Evolutionary conservation across 345 rosid genomes (phyloP).

Genomic region (Eucalyptus lansdowneana): DNA sequence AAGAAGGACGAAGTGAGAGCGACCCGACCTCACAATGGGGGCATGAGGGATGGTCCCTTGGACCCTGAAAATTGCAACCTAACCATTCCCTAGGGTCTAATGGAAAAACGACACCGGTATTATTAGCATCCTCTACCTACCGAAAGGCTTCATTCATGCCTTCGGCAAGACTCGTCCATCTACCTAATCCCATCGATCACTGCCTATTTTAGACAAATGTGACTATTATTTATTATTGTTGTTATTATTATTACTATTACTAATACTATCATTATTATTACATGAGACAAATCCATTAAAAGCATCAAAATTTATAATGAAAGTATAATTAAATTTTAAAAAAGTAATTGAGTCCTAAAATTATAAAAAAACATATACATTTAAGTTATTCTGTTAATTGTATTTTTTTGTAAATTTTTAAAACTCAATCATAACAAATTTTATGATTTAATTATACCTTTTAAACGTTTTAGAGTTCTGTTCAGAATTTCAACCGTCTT

Average conservation of each 20-base stretch:
- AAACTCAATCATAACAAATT: too few relatives aligned
- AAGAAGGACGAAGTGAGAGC: neutral
- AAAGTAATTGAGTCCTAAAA: too few relatives aligned
- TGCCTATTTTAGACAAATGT: neutral
- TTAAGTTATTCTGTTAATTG: too few relatives aligned
- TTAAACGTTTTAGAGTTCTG: too few relatives aligned
- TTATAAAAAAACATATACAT: too few relatives aligned
- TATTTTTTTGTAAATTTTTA: fast-evolving
- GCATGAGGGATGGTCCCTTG: neutral
- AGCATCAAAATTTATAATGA: too few relatives aligned
- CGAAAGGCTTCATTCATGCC: neutral
- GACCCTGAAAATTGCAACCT: neutral
- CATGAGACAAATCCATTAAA: neutral
- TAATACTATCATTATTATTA: neutral
- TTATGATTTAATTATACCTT: too few relatives aligned
- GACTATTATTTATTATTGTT: neutral
- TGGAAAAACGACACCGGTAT: neutral
- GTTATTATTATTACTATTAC: neutral
- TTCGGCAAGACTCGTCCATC: neutral
- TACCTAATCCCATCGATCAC: neutral
- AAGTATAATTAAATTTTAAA: too few relatives aligned
- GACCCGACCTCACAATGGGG: fast-evolving
- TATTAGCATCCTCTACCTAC: neutral
- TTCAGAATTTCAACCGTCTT: too few relatives aligned
- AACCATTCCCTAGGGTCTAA: neutral